Evolutionary conservation across 2,329 filamentous ascomycete genomes (phyloP), one percentile per base, ranked within the genome.

Genomic region (Hymenoscyphus salicellus): DNA sequence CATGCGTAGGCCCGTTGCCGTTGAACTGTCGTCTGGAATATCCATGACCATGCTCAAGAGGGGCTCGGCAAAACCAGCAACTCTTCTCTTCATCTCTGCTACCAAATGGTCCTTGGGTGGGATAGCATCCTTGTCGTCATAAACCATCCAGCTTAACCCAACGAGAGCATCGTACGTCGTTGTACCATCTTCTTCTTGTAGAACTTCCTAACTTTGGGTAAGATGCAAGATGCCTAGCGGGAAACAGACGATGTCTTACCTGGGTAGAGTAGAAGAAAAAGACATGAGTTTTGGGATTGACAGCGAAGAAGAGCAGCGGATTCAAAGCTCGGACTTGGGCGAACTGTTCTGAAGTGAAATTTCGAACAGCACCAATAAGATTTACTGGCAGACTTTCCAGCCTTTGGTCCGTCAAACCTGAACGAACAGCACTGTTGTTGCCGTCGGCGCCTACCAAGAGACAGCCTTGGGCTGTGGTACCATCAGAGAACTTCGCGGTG

Each of bases 231-330:
- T 33, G 28, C n/a, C 2, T 26, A 49, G 52, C 17, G n/a, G 36
- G 17, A 43, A n/a, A 5, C 3, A 30, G 28, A 17, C 5, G 2
- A 36, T 28, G 17, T 58, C 59, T 30, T 30, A 64, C 79, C 17
- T 83, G 75, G 66, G 80, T 78, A 63, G 76, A 77, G 68, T 83
- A 82, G 76, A 81, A 86, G 20, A 86, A 74, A 65, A 78, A 86
- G 23, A 78, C 78, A 58, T 80, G 79, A 0, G 80, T 82, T 3
- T 78, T 74, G 0, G 83, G 82, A 70, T 86, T 81, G 11, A 79
- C 77, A 2, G 81, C 84, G 64, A 85, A 82, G 70, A 86, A 83
- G 28, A 86, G 79, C 49, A 82, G 78, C 0, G 83, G 83, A 65
- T 86, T 83, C 30, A 86, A 78, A 0, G 75, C 76, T n/a, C 78